Evolutionary conservation across 257 asterid species (phyloP).

Genomic region (Nicotiana noctiflora): DNA sequence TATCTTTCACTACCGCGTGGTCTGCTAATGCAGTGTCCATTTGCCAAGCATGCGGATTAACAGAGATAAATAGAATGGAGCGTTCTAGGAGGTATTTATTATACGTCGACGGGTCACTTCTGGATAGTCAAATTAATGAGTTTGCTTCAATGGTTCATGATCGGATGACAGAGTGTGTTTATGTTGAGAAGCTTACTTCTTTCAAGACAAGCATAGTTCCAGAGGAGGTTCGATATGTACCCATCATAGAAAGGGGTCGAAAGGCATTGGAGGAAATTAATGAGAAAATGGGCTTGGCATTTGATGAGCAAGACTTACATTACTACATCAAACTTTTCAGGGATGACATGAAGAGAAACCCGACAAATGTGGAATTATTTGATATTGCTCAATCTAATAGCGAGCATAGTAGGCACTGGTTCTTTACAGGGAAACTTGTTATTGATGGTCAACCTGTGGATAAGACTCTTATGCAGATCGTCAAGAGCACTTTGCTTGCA

Average conservation of each 20-base stretch:
- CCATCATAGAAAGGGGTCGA: slow-evolving; percentile 89
- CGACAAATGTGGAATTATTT: slow-evolving; percentile 83
- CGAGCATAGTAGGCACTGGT: slow-evolving; percentile 98
- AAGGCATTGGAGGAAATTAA: slow-evolving; percentile 87
- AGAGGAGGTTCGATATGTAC: slow-evolving; percentile 63
- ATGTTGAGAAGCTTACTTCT: slow-evolving; percentile 59
- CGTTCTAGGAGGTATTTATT: slow-evolving; percentile 74
- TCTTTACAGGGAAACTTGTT: slow-evolving; percentile 74
- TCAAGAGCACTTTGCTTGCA: slow-evolving; percentile 70
- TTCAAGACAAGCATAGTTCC: slow-evolving; percentile 62
- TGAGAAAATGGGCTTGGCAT: slow-evolving; percentile 81
- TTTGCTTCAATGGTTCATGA: slow-evolving; percentile 81
- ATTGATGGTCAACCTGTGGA: slow-evolving; percentile 64
- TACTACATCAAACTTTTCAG: slow-evolving; percentile 77
- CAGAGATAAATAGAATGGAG: slow-evolving; percentile 66
- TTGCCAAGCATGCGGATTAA: slow-evolving; percentile 76
- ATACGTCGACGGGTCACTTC: slow-evolving; percentile 33
- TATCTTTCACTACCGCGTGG: slow-evolving; percentile 96
- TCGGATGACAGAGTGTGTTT: slow-evolving; percentile 87
- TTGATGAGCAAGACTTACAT: slow-evolving; percentile 86
- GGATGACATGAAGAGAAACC: slow-evolving; percentile 80
- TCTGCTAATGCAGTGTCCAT: slow-evolving; percentile 90
- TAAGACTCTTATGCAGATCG: slow-evolving; percentile 84
- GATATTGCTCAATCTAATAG: slow-evolving; percentile 98
- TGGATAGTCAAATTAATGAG: slow-evolving; percentile 55